Evolutionary conservation across 2,329 filamentous ascomycete genomes (phyloP), one percentile per base, ranked within the genome.

Genomic region (Acrocalymma vagum): DNA sequence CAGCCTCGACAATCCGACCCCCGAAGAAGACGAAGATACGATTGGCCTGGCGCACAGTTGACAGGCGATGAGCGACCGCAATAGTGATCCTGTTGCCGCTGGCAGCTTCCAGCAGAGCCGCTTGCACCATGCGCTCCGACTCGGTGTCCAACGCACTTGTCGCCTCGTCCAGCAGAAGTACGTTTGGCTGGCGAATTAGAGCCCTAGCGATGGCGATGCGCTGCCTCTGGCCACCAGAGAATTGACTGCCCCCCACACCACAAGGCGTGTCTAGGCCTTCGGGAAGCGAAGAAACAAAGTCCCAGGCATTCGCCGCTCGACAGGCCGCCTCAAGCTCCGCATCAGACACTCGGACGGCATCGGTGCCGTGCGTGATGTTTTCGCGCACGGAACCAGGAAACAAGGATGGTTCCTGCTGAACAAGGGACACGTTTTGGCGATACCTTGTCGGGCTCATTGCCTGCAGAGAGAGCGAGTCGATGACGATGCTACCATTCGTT

Each of bases 301-400:
- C 53, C 31, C 60, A 53, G 18, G 62, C 60, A 20, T 55, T 45
- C 7, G 57, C 51, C 14, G 42, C 45, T 11, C 33, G 24, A 30
- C 51, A 55, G 8, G 58, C 42, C 8, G 29, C 34, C 8, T 58
- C 50, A 13, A 82, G 65, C 34, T 71, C 58, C 6, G 77, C 73
- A 0, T 76, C 71, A 0, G 65, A 62, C 56, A 48, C 35, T 6
- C 34, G 22, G 22, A 6, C 9, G 23, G 9, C n/a, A n/a, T n/a
- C 9, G 4, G 85, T 72, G 24, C 53, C 58, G 0, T 96, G 78
- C 4, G 95, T 70, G 48, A 96, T 88, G 64, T 96, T 96, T 16
- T 96, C 90, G 53, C 79, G 81, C 62, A 96, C 90, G 0, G 87
- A 91, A 29, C 92, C 92, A 67, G 94, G 90, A 72, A 95, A 96